Conservation (phyloP, 805 yeast species). For the Yarrowia hollandica region DNA sequence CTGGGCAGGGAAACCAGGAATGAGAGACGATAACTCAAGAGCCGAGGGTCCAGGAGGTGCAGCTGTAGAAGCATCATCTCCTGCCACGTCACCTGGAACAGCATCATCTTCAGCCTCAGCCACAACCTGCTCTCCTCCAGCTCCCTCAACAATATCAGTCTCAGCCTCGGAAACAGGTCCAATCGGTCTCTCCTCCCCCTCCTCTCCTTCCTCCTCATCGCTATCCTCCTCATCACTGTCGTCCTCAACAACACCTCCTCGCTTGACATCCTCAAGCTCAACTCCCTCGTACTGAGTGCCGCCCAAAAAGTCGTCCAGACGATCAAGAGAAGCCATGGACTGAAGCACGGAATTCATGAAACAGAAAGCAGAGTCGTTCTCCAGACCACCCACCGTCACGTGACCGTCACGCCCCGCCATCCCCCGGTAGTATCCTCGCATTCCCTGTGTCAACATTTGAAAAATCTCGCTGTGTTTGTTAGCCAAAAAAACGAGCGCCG, state of each 20-base stretch:
- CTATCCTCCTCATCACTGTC: conserved; percentile 34
- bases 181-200: background rate
- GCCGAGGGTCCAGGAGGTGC: background rate
- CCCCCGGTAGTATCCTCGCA: conserved; percentile 33
- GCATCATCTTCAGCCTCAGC: conserved; percentile 5
- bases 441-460: conserved; percentile 15
- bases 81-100: background rate
- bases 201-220: background rate
- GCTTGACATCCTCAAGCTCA: conserved; percentile 29
- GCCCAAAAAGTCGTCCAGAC: conserved; percentile 57
- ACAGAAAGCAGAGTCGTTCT: conserved; percentile 91
- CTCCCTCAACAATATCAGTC: conserved; percentile 9
- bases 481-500: conserved; percentile 14
- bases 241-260: conserved; percentile 28
- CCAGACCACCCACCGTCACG: conserved; percentile 69
- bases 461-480: background rate
- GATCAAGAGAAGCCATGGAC: conserved; percentile 70
- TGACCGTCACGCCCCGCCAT: conserved; percentile 32
- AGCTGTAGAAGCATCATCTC: background rate
- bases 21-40: conserved; percentile 13
- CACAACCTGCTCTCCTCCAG: background rate
- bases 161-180: conserved; percentile 9
- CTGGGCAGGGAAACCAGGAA: conserved; percentile 24
- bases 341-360: conserved; percentile 92
- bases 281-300: conserved; percentile 29